These are phyloP conservation scores for Colletotrichum phormii DNA, from an alignment of 2,329 filamentous ascomycete genomes.

Conservation along the genomic window DNA sequence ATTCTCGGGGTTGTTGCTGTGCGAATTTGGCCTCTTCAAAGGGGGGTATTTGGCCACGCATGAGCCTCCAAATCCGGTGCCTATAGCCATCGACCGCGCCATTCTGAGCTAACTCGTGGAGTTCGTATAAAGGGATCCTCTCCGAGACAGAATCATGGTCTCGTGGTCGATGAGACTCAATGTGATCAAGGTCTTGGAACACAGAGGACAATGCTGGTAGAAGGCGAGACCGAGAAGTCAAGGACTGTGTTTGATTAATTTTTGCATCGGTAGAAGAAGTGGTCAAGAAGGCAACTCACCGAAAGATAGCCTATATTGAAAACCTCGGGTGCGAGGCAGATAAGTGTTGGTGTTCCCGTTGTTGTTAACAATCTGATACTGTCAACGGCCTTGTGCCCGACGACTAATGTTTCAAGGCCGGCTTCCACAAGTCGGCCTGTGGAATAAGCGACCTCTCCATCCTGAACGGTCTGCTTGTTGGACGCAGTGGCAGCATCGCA, in stretches of 20 bases:
- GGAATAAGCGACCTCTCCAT: neutral
- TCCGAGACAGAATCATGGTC: neutral
- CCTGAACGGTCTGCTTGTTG: too few species aligned
- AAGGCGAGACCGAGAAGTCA: neutral
- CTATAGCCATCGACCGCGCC: neutral
- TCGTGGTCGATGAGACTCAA: neutral
- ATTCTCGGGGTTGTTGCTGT: neutral
- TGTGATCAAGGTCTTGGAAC: neutral
- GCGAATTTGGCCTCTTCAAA: neutral
- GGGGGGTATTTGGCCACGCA: neutral
- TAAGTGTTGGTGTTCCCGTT: constrained; percentile 41
- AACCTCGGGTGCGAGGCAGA: constrained; percentile 47
- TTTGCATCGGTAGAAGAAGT: neutral
- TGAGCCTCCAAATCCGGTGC: constrained; percentile 39
- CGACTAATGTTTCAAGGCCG: constrained; percentile 17
- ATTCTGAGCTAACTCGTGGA: neutral
- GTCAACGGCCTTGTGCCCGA: neutral
- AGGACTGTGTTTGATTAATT: neutral
- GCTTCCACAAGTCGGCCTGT: constrained; percentile 8
- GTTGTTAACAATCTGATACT: constrained; percentile 37
- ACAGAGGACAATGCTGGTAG: neutral
- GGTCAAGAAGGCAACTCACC: constrained; percentile 43
- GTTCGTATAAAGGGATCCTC: neutral
- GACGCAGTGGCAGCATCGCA: neutral
- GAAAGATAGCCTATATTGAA: constrained; percentile 51